These are phyloP conservation scores for Scheffersomyces amazonensis DNA, from an alignment of 805 yeast genomes.

Conservation along the genomic window DNA sequence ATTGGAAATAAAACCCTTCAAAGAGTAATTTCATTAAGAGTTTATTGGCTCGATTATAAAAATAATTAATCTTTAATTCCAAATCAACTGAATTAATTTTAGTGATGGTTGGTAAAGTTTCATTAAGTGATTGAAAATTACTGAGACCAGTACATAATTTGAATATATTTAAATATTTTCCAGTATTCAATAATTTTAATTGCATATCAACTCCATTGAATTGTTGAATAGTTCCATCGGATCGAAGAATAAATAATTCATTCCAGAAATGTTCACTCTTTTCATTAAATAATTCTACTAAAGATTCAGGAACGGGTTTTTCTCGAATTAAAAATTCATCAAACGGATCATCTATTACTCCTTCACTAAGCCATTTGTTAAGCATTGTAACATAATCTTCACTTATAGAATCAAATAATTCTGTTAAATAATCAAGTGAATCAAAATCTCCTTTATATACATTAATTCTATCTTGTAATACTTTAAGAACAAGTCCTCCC, in stretches of 20 bases:
- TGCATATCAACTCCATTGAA: conserved; percentile 53
- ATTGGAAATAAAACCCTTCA: conserved; percentile 54
- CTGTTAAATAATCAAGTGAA: conserved; percentile 49
- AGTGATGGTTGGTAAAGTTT: conserved; percentile 22
- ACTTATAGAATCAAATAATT: conserved; percentile 58
- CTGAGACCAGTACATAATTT: conserved; percentile 55
- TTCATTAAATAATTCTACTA: conserved; percentile 22
- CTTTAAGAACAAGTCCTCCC: conserved; percentile 72
- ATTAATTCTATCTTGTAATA: conserved; percentile 57
- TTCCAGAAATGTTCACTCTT: conserved; percentile 68
- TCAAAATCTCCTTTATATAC: conserved; percentile 63
- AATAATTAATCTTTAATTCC: conserved; percentile 52
- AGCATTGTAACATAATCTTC: conserved; percentile 63
- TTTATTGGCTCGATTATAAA: conserved; percentile 66
- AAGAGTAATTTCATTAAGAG: conserved; percentile 55
- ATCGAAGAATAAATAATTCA: conserved; percentile 67
- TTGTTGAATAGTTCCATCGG: conserved; percentile 72
- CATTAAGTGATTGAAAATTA: conserved; percentile 26
- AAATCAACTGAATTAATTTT: conserved; percentile 43
- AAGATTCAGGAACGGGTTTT: conserved; percentile 24
- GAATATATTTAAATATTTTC: conserved; percentile 77
- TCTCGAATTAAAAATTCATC: conserved; percentile 77
- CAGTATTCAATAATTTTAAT: conserved; percentile 71
- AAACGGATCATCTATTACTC: conserved; percentile 72
- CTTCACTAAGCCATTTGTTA: conserved; percentile 75